Percentiles rank a stretch among this genome's conserved stretches.
phyloP scores from a whole-genome alignment of 2,329 filamentous ascomycete species.

The Paracorniculantispora psalliotae region DNA sequence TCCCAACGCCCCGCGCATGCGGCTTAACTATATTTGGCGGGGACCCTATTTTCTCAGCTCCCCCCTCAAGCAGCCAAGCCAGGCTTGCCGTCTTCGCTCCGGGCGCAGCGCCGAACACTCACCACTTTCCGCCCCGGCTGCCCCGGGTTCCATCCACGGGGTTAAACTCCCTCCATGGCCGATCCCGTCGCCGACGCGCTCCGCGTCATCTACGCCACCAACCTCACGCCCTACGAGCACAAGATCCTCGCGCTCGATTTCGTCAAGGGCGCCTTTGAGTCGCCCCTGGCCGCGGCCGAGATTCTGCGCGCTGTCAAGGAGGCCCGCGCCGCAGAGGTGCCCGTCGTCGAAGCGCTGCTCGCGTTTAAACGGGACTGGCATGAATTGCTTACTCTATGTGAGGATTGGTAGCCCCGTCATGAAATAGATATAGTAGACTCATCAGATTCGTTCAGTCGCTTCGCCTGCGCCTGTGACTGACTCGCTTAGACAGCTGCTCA shows the following conservation, averaged over 20 bases:
- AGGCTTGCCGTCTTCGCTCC: too few relatives aligned
- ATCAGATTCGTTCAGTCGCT: not conserved
- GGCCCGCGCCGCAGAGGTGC: not conserved
- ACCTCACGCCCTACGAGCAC: not conserved
- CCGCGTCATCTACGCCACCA: not conserved
- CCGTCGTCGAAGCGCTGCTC: not conserved
- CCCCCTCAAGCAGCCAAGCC: not conserved
- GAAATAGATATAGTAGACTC: not conserved
- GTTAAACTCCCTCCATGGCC: not conserved
- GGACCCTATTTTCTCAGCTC: not conserved
- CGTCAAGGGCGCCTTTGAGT: not conserved
- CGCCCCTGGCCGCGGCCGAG: not conserved
- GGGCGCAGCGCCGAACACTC: too few relatives aligned
- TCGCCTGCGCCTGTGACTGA: not conserved
- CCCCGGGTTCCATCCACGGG: too few relatives aligned
- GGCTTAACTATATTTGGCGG: not conserved
- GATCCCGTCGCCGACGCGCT: not conserved
- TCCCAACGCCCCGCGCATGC: not conserved
- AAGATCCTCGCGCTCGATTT: not conserved
- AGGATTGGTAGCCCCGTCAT: not conserved
- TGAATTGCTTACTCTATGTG: not conserved
- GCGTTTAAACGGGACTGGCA: not conserved
- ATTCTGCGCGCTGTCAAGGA: not conserved
- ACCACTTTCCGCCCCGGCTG: too few relatives aligned
- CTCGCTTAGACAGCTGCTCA: not conserved